These are phyloP conservation scores for Tuctoria greenei DNA, from an alignment of 176 grass and related monocot species.

Conservation along the genomic window DNA sequence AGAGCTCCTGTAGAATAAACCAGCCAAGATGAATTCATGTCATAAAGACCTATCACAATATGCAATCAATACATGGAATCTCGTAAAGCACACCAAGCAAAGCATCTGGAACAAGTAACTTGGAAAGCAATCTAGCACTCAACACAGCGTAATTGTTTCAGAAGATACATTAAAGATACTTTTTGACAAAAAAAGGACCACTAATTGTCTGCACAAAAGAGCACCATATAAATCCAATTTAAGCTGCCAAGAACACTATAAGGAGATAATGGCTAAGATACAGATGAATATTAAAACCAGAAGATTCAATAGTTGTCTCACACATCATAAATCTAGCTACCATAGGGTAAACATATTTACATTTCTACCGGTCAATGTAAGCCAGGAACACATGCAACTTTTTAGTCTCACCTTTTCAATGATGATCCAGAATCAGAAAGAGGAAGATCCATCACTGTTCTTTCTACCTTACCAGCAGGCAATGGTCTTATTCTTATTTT, in stretches of 20 bases:
- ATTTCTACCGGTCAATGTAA: background rate
- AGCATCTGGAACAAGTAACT: background rate
- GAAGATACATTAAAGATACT: background rate
- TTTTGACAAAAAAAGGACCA: constrained; percentile 1
- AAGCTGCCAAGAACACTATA: background rate
- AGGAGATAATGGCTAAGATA: constrained; percentile 4
- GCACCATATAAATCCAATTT: constrained; percentile 5
- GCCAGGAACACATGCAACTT: background rate
- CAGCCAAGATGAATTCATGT: constrained; percentile 25
- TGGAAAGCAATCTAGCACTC: background rate
- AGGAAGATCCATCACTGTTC: constrained; percentile 56
- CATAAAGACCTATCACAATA: constrained; percentile 1
- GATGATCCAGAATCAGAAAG: constrained; percentile 67
- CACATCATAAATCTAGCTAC: constrained; percentile 19
- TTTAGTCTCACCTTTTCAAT: constrained; percentile 53
- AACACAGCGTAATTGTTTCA: background rate
- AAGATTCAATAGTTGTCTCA: background rate
- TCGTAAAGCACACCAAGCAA: background rate
- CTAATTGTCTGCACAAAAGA: background rate
- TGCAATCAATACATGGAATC: background rate
- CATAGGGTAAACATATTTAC: background rate
- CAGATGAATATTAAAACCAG: background rate
- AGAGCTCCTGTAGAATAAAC: constrained; percentile 59
- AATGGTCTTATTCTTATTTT: constrained; percentile 97
- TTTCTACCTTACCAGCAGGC: constrained; percentile 61